Conservation (phyloP, 2,329 filamentous ascomycete genomes). For the Talaromyces sp. region DNA sequence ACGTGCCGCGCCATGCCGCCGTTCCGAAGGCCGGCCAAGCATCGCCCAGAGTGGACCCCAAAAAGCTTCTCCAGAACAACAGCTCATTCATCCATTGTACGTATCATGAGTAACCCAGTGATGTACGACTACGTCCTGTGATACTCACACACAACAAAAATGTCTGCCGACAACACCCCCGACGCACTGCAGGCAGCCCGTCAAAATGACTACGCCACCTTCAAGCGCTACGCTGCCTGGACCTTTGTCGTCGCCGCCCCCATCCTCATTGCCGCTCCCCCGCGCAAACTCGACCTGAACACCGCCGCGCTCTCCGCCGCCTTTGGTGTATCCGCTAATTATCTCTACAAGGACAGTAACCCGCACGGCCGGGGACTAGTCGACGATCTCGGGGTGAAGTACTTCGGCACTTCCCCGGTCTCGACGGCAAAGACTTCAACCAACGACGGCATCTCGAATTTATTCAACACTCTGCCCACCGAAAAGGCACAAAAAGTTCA, state of each 20-base stretch:
- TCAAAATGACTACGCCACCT: slow-evolving; percentile 37
- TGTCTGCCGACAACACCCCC: not conserved
- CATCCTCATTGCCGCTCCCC: slow-evolving; percentile 27
- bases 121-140: too few relatives aligned
- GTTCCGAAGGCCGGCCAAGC: slow-evolving; percentile 1
- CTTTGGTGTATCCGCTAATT: slow-evolving; percentile 31
- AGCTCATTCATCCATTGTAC: too few relatives aligned
- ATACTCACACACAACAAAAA: not conserved
- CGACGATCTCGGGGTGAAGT: slow-evolving; percentile 26
- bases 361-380: slow-evolving; percentile 30
- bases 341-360: slow-evolving; percentile 36
- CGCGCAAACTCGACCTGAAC: slow-evolving; percentile 37
- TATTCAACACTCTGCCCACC: slow-evolving; percentile 28
- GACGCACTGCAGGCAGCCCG: slow-evolving; percentile 20
- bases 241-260: slow-evolving; percentile 36
- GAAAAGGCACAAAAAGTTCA: slow-evolving; percentile 35
- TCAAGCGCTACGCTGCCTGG: slow-evolving; percentile 40
- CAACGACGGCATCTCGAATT: not conserved
- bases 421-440: not conserved
- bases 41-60: not conserved
- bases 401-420: slow-evolving; percentile 6
- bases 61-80: too few relatives aligned
- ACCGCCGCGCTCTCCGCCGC: slow-evolving; percentile 37
- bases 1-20: not conserved
- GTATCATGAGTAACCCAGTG: too few relatives aligned